Conservation (phyloP, 106 monocot species). For the Apostasia ramifera region DNA sequence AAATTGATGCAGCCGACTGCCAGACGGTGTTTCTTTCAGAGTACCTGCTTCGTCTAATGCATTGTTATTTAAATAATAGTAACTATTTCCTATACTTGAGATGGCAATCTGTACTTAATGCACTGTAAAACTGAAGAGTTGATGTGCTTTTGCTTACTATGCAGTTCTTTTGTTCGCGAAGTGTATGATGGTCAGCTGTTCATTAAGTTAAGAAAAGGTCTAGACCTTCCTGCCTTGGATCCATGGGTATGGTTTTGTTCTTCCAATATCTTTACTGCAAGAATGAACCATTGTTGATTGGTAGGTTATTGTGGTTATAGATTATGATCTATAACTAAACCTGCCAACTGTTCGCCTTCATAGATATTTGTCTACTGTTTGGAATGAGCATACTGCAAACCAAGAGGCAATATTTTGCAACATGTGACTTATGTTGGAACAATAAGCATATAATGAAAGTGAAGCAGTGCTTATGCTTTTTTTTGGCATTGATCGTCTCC, state of each 20-base stretch:
- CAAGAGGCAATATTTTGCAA: no score
- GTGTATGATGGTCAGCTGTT: constrained; percentile 90
- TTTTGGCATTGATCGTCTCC: no score
- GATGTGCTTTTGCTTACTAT: not conserved
- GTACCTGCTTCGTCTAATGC: constrained; percentile 24
- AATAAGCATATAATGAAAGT: no score
- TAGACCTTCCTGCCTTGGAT: constrained; percentile 78
- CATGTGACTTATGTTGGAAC: no score
- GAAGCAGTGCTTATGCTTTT: no score
- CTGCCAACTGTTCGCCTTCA: no score
- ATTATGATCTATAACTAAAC: no score
- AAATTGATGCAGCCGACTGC: constrained; percentile 69
- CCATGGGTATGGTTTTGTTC: constrained; percentile 66
- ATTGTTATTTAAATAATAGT: not conserved
- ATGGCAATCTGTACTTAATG: constrained; percentile 5
- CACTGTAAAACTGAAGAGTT: not conserved
- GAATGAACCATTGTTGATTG: not conserved
- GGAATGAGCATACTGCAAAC: no score
- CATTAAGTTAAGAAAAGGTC: constrained; percentile 73
- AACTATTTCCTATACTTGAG: not conserved
- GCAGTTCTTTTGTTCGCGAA: constrained; percentile 69
- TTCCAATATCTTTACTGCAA: not conserved
- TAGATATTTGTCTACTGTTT: no score
- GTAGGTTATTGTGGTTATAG: no score
- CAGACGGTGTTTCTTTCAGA: constrained; percentile 90